Conservation (phyloP, 2,329 filamentous ascomycete genomes). For the Penicillium paneum region DNA sequence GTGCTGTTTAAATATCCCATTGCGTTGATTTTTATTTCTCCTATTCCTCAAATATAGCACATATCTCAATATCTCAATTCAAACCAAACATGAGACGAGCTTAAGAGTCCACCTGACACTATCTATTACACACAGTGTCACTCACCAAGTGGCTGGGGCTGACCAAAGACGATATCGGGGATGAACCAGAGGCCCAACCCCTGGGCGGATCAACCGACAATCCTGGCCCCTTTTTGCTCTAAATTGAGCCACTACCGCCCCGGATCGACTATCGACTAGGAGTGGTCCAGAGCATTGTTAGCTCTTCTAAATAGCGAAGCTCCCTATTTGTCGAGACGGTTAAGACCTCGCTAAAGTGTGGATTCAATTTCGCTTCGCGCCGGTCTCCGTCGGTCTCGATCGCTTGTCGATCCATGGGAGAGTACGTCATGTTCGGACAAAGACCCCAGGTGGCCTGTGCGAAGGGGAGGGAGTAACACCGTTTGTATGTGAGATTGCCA, state of each 20-base stretch:
- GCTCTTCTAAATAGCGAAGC: neutral
- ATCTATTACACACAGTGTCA: neutral
- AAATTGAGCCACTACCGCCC: conserved; percentile 25
- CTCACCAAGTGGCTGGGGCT: neutral
- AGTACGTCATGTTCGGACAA: conserved; percentile 14
- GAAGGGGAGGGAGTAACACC: conserved; percentile 2
- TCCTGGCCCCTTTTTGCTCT: conserved; percentile 15
- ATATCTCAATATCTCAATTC: neutral
- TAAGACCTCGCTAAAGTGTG: neutral
- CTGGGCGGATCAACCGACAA: conserved; percentile 34
- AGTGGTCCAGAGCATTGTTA: conserved; percentile 4
- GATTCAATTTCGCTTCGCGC: neutral
- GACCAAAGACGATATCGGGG: conserved; percentile 1
- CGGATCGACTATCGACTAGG: conserved; percentile 23
- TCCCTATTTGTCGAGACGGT: neutral
- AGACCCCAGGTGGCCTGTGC: conserved; percentile 18
- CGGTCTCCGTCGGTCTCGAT: conserved; percentile 9
- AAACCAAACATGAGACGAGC: conserved; percentile 4
- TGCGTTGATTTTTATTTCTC: no score
- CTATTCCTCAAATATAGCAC: no score
- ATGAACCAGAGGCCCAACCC: conserved; percentile 18
- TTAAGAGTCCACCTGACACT: neutral
- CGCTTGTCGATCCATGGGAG: conserved; percentile 6
- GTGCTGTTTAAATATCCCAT: neutral
- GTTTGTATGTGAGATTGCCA: conserved; percentile 13